These are phyloP conservation scores for Striga hermonthica DNA, from an alignment of 305 asterid species.

Conservation along the genomic window DNA sequence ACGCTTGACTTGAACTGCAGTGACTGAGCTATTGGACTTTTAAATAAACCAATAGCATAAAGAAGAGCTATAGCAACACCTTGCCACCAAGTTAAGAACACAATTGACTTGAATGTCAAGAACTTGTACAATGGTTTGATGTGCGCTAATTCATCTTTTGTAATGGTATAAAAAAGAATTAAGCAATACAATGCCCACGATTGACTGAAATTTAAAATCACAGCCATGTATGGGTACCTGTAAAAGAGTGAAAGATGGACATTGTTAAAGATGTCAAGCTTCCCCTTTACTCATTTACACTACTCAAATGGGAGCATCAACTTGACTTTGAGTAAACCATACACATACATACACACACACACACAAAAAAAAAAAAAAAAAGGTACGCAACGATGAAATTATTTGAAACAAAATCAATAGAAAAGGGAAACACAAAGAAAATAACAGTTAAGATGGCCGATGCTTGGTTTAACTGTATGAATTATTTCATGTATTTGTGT, in stretches of 20 bases:
- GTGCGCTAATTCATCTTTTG: conserved; percentile 89
- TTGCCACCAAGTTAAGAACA: conserved; percentile 99
- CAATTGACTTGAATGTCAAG: conserved; percentile 90
- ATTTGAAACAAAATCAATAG: conserved; percentile 17
- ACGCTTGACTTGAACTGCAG: conserved; percentile 80
- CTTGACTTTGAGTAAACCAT: conserved; percentile 20
- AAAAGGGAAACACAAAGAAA: conserved; percentile 19
- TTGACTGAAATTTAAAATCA: conserved; percentile 89
- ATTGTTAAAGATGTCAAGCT: conserved; percentile 29
- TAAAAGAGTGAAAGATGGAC: conserved; percentile 35
- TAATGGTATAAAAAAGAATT: conserved; percentile 82
- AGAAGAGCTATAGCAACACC: conserved; percentile 89
- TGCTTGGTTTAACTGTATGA: conserved; percentile 8
- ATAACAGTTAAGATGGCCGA: conserved; percentile 16
- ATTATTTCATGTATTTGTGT: conserved; percentile 3
- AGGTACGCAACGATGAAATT: conserved; percentile 5
- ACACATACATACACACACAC: too few species aligned
- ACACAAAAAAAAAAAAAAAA: too few species aligned
- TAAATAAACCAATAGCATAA: conserved; percentile 65
- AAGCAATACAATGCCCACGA: conserved; percentile 97
- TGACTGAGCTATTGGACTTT: conserved; percentile 83
- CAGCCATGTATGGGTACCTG: conserved; percentile 94
- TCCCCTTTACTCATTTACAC: conserved; percentile 20
- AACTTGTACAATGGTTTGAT: conserved; percentile 89
- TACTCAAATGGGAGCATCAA: conserved; percentile 22